A percentile compares a stretch with the other conserved stretches of the same genome.
phyloP scores from a whole-genome alignment of 2,329 filamentous ascomycete genomes.

The Neonectria neomacrospora region DNA sequence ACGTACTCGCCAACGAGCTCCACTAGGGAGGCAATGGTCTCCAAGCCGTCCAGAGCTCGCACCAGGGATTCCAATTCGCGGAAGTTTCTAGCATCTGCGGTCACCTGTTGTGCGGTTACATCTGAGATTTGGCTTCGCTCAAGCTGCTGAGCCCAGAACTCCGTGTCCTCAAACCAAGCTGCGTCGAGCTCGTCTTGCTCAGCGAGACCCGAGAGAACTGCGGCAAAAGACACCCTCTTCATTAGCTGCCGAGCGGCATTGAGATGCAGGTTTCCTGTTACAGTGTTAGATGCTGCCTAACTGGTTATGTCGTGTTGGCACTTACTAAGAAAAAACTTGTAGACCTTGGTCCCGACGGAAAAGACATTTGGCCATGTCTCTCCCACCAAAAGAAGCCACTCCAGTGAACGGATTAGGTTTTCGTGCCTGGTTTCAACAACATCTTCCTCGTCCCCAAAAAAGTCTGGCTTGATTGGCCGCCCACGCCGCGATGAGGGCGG shows the following conservation, averaged over 20 bases:
- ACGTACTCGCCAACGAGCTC: conserved; percentile 64
- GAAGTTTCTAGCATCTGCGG: conserved; percentile 69
- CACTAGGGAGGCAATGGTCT: conserved; percentile 70
- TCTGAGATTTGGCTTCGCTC: conserved; percentile 50
- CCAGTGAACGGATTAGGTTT: conserved; percentile 78
- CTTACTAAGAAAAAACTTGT: conserved; percentile 87
- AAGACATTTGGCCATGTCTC: conserved; percentile 79
- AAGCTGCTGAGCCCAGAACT: conserved; percentile 54
- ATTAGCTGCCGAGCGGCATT: conserved; percentile 65
- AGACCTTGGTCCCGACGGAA: conserved; percentile 74
- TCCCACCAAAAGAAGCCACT: conserved; percentile 84
- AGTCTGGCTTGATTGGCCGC: conserved; percentile 74
- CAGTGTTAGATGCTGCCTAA: conserved; percentile 20
- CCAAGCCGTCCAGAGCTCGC: conserved; percentile 72
- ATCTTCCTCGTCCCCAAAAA: conserved; percentile 72
- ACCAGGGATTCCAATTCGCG: conserved; percentile 76
- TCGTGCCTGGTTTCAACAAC: conserved; percentile 71
- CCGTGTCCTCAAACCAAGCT: conserved; percentile 52
- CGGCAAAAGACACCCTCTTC: conserved; percentile 61
- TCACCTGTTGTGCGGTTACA: conserved; percentile 56
- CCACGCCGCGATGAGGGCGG: conserved; percentile 55
- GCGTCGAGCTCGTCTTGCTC: conserved; percentile 53
- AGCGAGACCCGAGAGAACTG: conserved; percentile 58
- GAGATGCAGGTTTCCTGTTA: conserved; percentile 60
- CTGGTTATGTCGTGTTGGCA: conserved; percentile 33